Evolutionary conservation across 495 filamentous ascomycete species (phyloP), one percentile per base, ranked within the genome.

Genomic region (Emericellopsis terricola): DNA sequence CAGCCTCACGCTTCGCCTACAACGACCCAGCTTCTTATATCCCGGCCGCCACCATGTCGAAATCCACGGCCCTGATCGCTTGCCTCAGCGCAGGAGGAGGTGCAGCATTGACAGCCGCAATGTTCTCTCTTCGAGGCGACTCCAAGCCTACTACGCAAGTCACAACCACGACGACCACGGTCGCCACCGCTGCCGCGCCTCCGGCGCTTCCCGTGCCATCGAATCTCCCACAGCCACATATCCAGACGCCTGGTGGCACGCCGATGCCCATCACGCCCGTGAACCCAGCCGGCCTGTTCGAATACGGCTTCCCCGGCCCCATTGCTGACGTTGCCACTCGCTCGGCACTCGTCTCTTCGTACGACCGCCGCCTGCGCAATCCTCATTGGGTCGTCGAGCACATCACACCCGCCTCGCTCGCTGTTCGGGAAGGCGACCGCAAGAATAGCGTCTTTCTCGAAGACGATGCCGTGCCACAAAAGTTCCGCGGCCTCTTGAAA

Each of bases 271-370:
- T 15, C 36, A 19, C 32, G 41, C 78, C 72, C 14, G 84, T 94
- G 48, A 70, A 96, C 55, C 86, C 89, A 1, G 59, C 80, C 1
- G 89, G 86, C 13, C 65, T 97, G 45, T 87, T 92, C 54, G 77
- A 94, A 52, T 97, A 97, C 57, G 89, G 91, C 44, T 96, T 96
- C 59, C 86, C 89, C 1, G 89, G 89, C 37, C 91, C 89, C 20
- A 55, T 87, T 19, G 66, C 73, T 45, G 89, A 97, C 55, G 69
- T 91, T 36, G 76, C 81, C 27, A 65, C 71, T 24, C 70, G 80
- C 10, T 52, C 68, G 2, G 75, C 81, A 16, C 66, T 93, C 23
- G 65, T 84, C 40, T 92, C 84, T 18, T 75, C 78, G 46, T 97
- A 74, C 63, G 86, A 97, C 55, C 81, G 89, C 8, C 80, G 86